Conservation (phyloP, 2,329 filamentous ascomycete species). For the Raffaelea deltoideospora region DNA sequence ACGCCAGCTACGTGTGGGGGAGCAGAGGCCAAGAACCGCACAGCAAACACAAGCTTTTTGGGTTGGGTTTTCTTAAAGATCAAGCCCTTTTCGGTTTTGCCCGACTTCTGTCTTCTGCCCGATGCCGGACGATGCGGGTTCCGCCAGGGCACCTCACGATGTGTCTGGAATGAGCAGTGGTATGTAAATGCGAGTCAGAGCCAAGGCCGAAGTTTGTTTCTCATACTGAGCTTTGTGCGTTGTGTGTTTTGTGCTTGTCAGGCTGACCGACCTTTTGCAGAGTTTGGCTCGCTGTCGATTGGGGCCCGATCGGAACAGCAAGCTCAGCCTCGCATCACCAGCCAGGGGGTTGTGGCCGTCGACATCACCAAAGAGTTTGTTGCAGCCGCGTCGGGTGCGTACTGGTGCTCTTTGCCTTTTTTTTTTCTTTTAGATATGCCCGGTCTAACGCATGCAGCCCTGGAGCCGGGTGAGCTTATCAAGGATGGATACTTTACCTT, state of each 20-base stretch:
- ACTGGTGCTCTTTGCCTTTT: conserved; percentile 11
- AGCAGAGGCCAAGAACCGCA: no score
- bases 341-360: conserved; percentile 35
- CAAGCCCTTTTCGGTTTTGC: no score
- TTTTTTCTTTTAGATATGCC: not conserved
- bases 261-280: no score
- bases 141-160: not conserved
- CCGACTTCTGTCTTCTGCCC: not conserved
- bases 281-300: conserved; percentile 26
- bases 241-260: no score
- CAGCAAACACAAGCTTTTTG: not conserved
- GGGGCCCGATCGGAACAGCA: no score
- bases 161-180: not conserved
- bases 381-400: conserved; percentile 35
- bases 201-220: conserved; percentile 3
- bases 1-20: no score
- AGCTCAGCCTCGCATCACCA: no score
- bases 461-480: conserved; percentile 67
- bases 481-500: conserved; percentile 92
- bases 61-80: no score
- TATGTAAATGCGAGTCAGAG: no score
- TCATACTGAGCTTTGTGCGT: no score
- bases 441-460: conserved; percentile 31
- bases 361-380: conserved; percentile 45
- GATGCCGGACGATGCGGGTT: conserved; percentile 3